Conservation (phyloP, 2,329 filamentous ascomycete species). For the Ophiocordyceps camponoti-rufipedis region DNA sequence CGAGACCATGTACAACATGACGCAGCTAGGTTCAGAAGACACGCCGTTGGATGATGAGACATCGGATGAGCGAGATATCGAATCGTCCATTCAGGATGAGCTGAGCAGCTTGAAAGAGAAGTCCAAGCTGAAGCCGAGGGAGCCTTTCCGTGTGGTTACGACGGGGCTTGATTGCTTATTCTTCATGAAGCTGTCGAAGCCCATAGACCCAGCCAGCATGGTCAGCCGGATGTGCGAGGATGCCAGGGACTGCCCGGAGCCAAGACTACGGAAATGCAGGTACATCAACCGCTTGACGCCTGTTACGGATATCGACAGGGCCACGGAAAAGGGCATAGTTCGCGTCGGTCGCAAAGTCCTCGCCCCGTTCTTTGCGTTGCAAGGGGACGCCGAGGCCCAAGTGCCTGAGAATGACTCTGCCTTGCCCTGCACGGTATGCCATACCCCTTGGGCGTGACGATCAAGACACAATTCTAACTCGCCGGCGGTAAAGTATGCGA, state of each 20-base stretch:
- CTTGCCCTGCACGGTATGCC: conserved; percentile 23
- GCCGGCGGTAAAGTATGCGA: conserved; percentile 47
- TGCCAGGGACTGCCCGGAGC: conserved; percentile 22
- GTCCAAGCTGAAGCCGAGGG: conserved; percentile 20
- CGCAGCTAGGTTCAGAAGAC: conserved; percentile 15
- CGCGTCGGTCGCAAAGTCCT: conserved; percentile 47
- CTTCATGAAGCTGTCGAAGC: conserved; percentile 38
- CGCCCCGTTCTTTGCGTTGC: conserved; percentile 39
- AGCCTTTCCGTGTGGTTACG: conserved; percentile 32
- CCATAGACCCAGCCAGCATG: conserved; percentile 37
- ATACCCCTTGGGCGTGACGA: background rate
- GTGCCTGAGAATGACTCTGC: conserved; percentile 3
- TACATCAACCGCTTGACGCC: conserved; percentile 43
- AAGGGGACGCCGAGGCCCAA: conserved; percentile 6
- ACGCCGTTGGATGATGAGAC: conserved; percentile 20
- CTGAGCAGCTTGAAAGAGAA: conserved; percentile 39
- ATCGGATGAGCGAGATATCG: conserved; percentile 44
- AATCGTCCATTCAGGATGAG: conserved; percentile 54
- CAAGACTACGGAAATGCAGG: conserved; percentile 26
- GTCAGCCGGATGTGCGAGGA: conserved; percentile 37
- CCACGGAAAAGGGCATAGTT: conserved; percentile 49
- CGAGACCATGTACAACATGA: conserved; percentile 38
- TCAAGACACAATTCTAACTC: background rate
- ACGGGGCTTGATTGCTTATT: conserved; percentile 43
- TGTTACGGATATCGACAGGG: conserved; percentile 36